Conservation (phyloP, 257 asterid genomes). For the Lycium barbarum region DNA sequence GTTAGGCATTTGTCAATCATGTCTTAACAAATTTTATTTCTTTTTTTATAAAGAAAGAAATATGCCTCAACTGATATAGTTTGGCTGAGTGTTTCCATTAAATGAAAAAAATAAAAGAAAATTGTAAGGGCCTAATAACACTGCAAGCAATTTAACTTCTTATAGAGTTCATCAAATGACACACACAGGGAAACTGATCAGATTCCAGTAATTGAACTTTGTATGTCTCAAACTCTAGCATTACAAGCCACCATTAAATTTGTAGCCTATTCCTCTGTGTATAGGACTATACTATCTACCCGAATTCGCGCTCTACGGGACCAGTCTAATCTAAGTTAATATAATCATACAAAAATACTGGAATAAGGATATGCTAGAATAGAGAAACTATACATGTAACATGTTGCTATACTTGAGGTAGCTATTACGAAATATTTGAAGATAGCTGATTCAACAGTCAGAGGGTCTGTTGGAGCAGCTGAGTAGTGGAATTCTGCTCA, state of each 20-base stretch:
- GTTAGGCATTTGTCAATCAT: background rate
- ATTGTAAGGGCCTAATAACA: background rate
- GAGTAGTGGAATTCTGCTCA: constrained; percentile 34
- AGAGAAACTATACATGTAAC: constrained; percentile 32
- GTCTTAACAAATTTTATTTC: too few relatives aligned
- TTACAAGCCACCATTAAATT: background rate
- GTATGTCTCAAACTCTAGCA: background rate
- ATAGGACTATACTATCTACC: constrained; percentile 20
- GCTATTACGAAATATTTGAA: constrained; percentile 34
- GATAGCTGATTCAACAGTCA: constrained; percentile 33
- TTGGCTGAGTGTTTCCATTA: background rate
- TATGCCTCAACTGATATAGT: background rate
- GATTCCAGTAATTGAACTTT: constrained; percentile 1
- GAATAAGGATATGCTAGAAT: background rate
- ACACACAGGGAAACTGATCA: background rate
- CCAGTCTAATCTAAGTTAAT: constrained; percentile 13
- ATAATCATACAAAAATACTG: background rate
- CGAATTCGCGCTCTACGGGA: background rate
- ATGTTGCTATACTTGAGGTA: constrained; percentile 29
- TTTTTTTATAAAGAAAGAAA: too few relatives aligned
- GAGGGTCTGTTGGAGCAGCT: constrained; percentile 31
- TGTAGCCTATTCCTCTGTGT: constrained; percentile 10
- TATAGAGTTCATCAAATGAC: background rate
- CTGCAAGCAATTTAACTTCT: background rate
- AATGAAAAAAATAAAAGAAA: too few relatives aligned